phyloP scores from a whole-genome alignment of 208 protist species.

The Endotrypanum monterogeii region DNA sequence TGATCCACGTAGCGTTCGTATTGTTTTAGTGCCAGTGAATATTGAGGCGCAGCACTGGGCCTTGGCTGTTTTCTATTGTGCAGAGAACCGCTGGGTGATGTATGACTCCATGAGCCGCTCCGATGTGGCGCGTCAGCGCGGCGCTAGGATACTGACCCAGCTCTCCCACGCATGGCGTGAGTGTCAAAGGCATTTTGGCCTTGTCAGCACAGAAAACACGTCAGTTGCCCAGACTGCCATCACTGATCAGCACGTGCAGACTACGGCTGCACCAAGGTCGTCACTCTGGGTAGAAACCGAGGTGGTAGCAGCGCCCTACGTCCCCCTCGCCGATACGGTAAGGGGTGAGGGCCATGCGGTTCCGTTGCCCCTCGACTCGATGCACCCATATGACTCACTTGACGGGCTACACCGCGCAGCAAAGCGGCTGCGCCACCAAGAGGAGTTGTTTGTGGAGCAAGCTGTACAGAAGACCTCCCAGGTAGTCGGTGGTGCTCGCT shows the following conservation, averaged over 20 bases:
- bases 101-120: conserved; percentile 72
- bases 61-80: conserved; percentile 63
- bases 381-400: conserved; percentile 23
- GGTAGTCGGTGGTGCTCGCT: not conserved
- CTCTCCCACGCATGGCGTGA: conserved; percentile 51
- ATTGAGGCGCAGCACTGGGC: conserved; percentile 74
- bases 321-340: not conserved
- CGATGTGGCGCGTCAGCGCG: conserved; percentile 20
- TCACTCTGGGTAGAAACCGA: conserved; percentile 7
- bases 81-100: conserved; percentile 39
- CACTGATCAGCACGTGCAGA: not conserved
- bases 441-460: conserved; percentile 15
- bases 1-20: conserved; percentile 31
- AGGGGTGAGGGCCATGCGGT: not conserved
- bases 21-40: conserved; percentile 78
- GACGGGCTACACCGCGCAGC: conserved; percentile 22
- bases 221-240: not conserved
- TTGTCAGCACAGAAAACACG: not conserved
- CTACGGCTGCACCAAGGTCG: not conserved
- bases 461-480: not conserved
- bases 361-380: conserved; percentile 15
- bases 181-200: conserved; percentile 33
- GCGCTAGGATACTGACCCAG: conserved; percentile 26
- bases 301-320: not conserved
- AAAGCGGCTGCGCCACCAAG: conserved; percentile 30